A percentile compares a stretch with the other conserved stretches of the same genome.
These are phyloP conservation scores for Tetrapyrgos nigripes DNA, from an alignment of 1,284 basidiomycete genomes.

Conservation along the genomic window DNA sequence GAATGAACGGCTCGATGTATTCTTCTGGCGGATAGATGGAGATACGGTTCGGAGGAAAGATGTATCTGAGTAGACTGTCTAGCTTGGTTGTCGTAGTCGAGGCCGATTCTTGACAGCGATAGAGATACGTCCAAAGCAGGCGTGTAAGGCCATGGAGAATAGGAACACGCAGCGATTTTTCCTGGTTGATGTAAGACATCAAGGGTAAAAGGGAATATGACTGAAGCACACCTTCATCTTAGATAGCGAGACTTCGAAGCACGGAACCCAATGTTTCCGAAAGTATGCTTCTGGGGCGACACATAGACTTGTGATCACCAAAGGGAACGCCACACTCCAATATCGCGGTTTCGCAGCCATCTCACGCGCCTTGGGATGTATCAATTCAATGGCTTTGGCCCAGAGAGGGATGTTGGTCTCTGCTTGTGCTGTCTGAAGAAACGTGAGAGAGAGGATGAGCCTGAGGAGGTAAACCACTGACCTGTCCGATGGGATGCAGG, in stretches of 20 bases:
- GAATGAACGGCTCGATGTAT: constrained; percentile 76
- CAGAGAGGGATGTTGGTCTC: constrained; percentile 96
- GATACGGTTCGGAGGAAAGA: constrained; percentile 80
- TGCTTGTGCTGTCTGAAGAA: constrained; percentile 83
- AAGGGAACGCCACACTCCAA: constrained; percentile 88
- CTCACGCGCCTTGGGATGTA: constrained; percentile 84
- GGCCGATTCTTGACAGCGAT: constrained; percentile 87
- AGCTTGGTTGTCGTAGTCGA: constrained; percentile 83
- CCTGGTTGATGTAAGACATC: constrained; percentile 52
- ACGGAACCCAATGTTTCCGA: constrained; percentile 79
- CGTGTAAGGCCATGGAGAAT: constrained; percentile 87
- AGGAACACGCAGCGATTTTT: constrained; percentile 75
- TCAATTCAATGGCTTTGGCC: constrained; percentile 89
- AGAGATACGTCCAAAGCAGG: constrained; percentile 93
- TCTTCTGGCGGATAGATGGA: constrained; percentile 77
- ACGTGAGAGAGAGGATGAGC: constrained; percentile 1
- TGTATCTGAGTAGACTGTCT: constrained; percentile 78
- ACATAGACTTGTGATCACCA: constrained; percentile 85
- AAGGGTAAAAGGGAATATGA: constrained; percentile 5
- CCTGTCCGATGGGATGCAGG: constrained; percentile 91
- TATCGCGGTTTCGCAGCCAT: constrained; percentile 93
- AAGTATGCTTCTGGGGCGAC: constrained; percentile 90
- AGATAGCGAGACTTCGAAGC: constrained; percentile 72
- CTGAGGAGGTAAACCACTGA: constrained; percentile 33
- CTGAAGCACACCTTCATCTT: constrained; percentile 76